Percentiles rank a stretch among this genome's conserved stretches.
Conservation (phyloP, 164 flowering plant genomes). For the Tinospora cordifolia region DNA sequence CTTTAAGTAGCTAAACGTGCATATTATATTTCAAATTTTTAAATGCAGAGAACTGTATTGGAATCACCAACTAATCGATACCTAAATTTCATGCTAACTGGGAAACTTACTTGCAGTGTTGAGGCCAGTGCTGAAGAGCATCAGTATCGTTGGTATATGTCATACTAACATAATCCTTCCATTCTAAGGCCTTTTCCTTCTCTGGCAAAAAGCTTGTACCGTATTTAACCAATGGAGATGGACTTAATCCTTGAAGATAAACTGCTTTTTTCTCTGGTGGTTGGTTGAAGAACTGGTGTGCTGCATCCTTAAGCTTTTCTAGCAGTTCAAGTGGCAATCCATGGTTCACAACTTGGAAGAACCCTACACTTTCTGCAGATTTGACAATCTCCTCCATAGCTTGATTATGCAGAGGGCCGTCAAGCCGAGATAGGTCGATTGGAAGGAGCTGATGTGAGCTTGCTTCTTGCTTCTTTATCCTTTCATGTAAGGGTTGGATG, state of each 20-base stretch:
- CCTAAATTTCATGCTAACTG: too few species aligned
- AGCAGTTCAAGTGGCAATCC: conserved; percentile 32
- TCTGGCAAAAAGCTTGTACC: conserved; percentile 42
- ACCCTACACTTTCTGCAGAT: conserved; percentile 37
- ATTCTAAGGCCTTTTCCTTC: conserved; percentile 42
- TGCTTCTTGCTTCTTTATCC: conserved; percentile 20
- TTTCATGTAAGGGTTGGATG: conserved; percentile 27
- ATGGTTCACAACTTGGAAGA: conserved; percentile 43
- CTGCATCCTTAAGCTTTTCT: conserved; percentile 26
- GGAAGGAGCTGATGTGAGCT: not conserved
- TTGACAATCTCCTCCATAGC: conserved; percentile 17
- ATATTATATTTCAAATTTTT: too few species aligned
- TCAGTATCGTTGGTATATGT: conserved; percentile 31
- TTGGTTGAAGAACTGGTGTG: conserved; percentile 27
- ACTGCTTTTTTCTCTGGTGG: conserved; percentile 28
- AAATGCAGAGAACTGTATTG: too few species aligned
- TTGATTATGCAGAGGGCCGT: conserved; percentile 26
- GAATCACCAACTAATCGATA: too few species aligned
- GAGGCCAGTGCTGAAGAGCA: conserved; percentile 35
- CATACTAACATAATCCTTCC: conserved; percentile 42
- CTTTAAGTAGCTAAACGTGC: too few species aligned
- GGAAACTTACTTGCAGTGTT: conserved; percentile 28
- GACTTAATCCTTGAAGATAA: conserved; percentile 26
- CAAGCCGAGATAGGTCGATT: conserved; percentile 30
- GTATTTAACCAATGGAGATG: conserved; percentile 29